Base-by-base conservation (phyloP, 2,329 filamentous ascomycete genomes). In the Dothideomycetes sp. region DNA sequence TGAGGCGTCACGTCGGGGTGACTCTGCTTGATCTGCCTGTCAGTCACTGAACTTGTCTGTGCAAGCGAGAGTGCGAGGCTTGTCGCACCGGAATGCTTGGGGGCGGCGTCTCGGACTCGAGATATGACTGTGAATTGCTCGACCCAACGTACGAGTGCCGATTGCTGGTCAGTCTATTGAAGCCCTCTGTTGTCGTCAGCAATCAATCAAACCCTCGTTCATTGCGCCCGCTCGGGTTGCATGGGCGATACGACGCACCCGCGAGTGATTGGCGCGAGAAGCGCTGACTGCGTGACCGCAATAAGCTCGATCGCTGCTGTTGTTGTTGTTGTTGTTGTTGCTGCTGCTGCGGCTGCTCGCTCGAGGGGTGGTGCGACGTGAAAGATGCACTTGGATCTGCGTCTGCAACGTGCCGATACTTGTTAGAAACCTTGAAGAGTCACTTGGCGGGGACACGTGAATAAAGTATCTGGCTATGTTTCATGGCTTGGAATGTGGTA, bases 271-370 rank as follows among this genome's bases (percentile, higher is more conserved):
- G 22, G 22, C 22, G 22, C 7, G 39, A 41, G 30, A 41, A 41
- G n/a, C 39, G 39, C 19, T 41, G 39, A 16, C 39, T 41, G 34
- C 39, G 39, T 12, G 36, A 27, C 36, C 39, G 30, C 12, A 41
- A n/a, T n/a, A 41, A 41, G n/a, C 34, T 30, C 17, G 39, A 29
- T 19, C 39, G 39, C 19, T 27, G 22, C 22, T 27, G 22, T 7
- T 7, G 7, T 27, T 27, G 22, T 12, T 27, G 7, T 27, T n/a
- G n/a, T n/a, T n/a, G n/a, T n/a, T n/a, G n/a, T n/a, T n/a, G n/a
- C n/a, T n/a, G n/a, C n/a, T n/a, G n/a, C n/a, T n/a, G n/a, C n/a
- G n/a, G n/a, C n/a, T n/a, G n/a, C n/a, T n/a, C n/a, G n/a, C n/a
- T n/a, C n/a, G n/a, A n/a, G n/a, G n/a, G n/a, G 22, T 27, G 12